phyloP scores from a whole-genome alignment of 768 basidiomycete species.

The Lactarius sanguifluus region DNA sequence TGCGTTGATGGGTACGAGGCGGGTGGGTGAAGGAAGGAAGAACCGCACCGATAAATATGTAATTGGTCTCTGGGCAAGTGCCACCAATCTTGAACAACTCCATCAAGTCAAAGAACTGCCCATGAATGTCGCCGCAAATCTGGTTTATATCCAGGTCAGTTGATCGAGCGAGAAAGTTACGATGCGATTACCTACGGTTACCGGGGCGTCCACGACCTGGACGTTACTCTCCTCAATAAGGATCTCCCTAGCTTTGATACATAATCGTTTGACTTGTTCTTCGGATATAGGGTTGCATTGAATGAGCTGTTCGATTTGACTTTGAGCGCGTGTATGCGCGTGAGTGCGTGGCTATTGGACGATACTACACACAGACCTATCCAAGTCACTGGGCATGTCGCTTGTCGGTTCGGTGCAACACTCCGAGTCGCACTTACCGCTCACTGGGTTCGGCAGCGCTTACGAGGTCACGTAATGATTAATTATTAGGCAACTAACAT shows the following conservation, averaged over 20 bases:
- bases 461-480: conserved; percentile 4
- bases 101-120: conserved; percentile 95
- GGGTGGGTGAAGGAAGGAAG: conserved; percentile 26
- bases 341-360: conserved; percentile 8
- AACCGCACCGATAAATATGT: conserved; percentile 89
- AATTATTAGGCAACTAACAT: conserved; percentile 11
- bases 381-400: conserved; percentile 29
- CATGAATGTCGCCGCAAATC: conserved; percentile 97
- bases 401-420: not conserved
- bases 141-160: conserved; percentile 37
- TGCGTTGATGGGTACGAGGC: conserved; percentile 3
- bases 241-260: conserved; percentile 94
- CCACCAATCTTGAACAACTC: conserved; percentile 94
- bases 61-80: conserved; percentile 89
- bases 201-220: conserved; percentile 92
- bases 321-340: conserved; percentile 35
- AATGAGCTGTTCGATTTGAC: conserved; percentile 92
- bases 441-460: not conserved
- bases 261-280: conserved; percentile 91
- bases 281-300: conserved; percentile 96
- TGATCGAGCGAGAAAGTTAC: conserved; percentile 29
- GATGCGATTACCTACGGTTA: conserved; percentile 63
- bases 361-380: conserved; percentile 16
- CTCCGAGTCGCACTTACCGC: not conserved
- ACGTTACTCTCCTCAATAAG: conserved; percentile 98